Evolutionary conservation across 768 basidiomycete species (phyloP).

Genomic region (Podaxis sp.): DNA sequence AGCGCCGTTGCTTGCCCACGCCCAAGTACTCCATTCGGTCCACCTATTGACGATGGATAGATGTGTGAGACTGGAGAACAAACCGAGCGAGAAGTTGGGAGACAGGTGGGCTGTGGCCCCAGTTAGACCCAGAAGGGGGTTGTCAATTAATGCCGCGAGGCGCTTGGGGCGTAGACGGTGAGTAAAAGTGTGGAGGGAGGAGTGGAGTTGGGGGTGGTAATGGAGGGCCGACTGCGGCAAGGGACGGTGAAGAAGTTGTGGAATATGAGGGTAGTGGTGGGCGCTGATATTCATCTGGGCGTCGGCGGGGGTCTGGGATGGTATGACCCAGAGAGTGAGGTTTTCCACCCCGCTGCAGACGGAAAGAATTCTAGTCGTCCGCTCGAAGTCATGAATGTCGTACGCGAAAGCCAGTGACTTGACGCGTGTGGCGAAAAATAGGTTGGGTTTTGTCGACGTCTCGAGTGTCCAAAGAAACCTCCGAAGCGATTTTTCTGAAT

Average conservation of each 20-base stretch:
- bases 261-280: not conserved
- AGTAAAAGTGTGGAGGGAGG: constrained; percentile 17
- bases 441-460: constrained; percentile 26
- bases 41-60: constrained; percentile 35
- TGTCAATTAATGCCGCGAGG: constrained; percentile 28
- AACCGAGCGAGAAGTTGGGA: constrained; percentile 20
- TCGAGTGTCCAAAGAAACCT: constrained; percentile 35
- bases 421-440: constrained; percentile 31
- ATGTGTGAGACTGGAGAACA: constrained; percentile 33
- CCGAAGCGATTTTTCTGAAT: constrained; percentile 25
- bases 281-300: not conserved
- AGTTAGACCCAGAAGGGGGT: constrained; percentile 13
- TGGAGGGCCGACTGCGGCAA: not conserved
- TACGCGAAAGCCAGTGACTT: constrained; percentile 33
- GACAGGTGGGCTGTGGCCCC: not conserved
- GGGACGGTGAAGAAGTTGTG: not conserved
- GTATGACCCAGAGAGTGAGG: constrained; percentile 34
- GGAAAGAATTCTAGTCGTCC: constrained; percentile 26
- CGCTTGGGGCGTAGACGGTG: constrained; percentile 24
- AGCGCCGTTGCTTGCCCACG: constrained; percentile 13
- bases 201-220: constrained; percentile 4
- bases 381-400: constrained; percentile 26
- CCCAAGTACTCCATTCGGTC: constrained; percentile 39
- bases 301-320: not conserved
- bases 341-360: constrained; percentile 28